Evolutionary conservation across 305 asterid genomes (phyloP), one percentile per base, ranked within the genome.

Genomic region (Fraxinus sp.): DNA sequence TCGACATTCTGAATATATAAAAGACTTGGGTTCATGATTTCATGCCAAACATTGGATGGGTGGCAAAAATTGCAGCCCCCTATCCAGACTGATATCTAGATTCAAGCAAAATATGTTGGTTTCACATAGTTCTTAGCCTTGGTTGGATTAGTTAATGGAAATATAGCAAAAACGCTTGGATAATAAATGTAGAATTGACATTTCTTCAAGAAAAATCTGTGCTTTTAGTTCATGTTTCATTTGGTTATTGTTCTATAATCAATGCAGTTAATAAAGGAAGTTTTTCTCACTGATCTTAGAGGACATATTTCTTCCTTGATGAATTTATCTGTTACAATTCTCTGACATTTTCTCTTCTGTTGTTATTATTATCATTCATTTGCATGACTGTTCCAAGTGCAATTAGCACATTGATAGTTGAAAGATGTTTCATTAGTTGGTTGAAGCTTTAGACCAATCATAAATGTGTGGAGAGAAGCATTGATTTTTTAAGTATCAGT

Each of bases 1-100:
- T 24, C 85, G 78, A 83, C 99, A 96, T 88, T 90, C 97, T 24
- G 88, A 88, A 76, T 91, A 89, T 80, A 83, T 92, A 14, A 79
- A 81, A 66, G 79, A 82, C 71, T 77, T 85, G 62, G 78, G 46
- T 68, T 83, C 85, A 64, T 87, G 77, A 85, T 76, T 78, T 28
- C 24, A 3, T 13, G 70, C 70, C 36, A 14, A 52, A 70, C 41
- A 70, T 28, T 70, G 30, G 75, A 13, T 16, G 37, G 36, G 37
- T 16, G 22, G 10, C 39, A 14, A 30, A 70, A 30, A 5, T 70
- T 70, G 41, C 75, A 32, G 39, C 74, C 39, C 2, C 10, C 41
- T 1, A 28, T 26, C 16, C n/a, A 1, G 37, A 26, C 18, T 11
- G 39, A 28, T 13, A 6, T 28, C 5, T 28, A 4, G 74, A 11